Evolutionary conservation across 352 stramenopile genomes (phyloP).

Genomic region (Pythium coloratum): DNA sequence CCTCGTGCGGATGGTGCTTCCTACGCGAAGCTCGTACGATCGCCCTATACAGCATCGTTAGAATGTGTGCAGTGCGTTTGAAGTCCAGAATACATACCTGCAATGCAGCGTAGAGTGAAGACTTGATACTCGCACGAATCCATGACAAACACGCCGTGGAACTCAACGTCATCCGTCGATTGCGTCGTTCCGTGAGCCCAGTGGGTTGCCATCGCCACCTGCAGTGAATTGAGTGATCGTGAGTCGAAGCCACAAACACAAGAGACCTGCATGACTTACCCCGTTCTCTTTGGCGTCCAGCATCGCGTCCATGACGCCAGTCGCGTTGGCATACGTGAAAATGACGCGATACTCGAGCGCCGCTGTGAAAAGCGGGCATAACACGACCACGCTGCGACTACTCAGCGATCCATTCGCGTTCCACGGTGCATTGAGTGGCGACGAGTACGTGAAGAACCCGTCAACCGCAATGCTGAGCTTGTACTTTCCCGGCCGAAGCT

Average conservation of each 20-base stretch:
- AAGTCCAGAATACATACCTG: conserved; percentile 3
- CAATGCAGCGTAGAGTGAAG: conserved; percentile 18
- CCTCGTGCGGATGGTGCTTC: not conserved
- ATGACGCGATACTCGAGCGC: conserved; percentile 39
- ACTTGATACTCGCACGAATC: conserved; percentile 15
- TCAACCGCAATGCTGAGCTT: conserved; percentile 28
- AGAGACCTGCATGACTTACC: conserved; percentile 17
- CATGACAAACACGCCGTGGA: not conserved
- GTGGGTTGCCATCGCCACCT: not conserved
- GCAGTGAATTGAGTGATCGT: not conserved
- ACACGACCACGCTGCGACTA: conserved; percentile 33
- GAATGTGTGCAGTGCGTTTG: not conserved
- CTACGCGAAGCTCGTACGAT: conserved; percentile 16
- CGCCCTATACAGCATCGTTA: not conserved
- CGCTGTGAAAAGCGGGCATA: conserved; percentile 35
- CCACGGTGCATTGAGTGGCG: conserved; percentile 41
- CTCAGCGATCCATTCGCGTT: conserved; percentile 7
- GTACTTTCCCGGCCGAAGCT: conserved; percentile 50
- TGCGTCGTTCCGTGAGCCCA: conserved; percentile 9
- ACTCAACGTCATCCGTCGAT: conserved; percentile 8
- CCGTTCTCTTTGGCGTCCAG: conserved; percentile 45
- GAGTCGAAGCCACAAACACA: no score
- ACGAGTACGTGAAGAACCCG: conserved; percentile 29
- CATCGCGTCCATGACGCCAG: conserved; percentile 41
- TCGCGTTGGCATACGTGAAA: conserved; percentile 44